Base-by-base conservation (phyloP, 139 green algal species). In the Chlorella sp. region DNA sequence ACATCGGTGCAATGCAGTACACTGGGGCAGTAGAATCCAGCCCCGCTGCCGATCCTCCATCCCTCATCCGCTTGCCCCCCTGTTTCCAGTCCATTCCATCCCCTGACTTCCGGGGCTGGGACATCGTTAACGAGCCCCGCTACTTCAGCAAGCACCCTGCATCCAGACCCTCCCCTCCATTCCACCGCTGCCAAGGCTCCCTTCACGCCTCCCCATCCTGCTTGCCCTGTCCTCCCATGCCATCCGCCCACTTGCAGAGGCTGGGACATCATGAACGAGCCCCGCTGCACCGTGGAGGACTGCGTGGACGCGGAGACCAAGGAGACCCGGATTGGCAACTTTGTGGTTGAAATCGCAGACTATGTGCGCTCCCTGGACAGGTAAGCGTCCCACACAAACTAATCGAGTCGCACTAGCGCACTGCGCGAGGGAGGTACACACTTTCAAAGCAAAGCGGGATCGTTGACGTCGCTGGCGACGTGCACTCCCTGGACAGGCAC, bases 321-420 rank as follows among this genome's bases (percentile, higher is more conserved):
- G 19, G 21, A n/a, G 53, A 53, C 61, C 26, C 15, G 34, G 40
- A 28, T 93, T 57, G 88, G 91, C 85, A 40, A 66, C 16, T 95
- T 89, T 89, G 80, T 91, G 2, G 48, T 88, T 21, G 61, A 86
- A 28, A 92, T 93, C 88, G 73, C 80, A 4, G 61, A 87, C 21
- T 92, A 90, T 48, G 69, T 95, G 15, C 94, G 94, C 57, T 39
- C 24, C 18, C 37, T 57, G 61, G 83, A 87, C 83, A 79, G 81
- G 81, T 86, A 57, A 0, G 81, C 68, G 68, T 30, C 24, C 15
- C 66, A 7, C n/a, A n/a, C n/a, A n/a, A n/a, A n/a, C n/a, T n/a
- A n/a, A n/a, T n/a, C n/a, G n/a, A n/a, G n/a, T n/a, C n/a, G n/a
- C n/a, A n/a, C n/a, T n/a, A n/a, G n/a, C n/a, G n/a, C n/a, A n/a